Base-by-base conservation (phyloP, 2,329 filamentous ascomycete genomes). In the Metarhizium album region DNA sequence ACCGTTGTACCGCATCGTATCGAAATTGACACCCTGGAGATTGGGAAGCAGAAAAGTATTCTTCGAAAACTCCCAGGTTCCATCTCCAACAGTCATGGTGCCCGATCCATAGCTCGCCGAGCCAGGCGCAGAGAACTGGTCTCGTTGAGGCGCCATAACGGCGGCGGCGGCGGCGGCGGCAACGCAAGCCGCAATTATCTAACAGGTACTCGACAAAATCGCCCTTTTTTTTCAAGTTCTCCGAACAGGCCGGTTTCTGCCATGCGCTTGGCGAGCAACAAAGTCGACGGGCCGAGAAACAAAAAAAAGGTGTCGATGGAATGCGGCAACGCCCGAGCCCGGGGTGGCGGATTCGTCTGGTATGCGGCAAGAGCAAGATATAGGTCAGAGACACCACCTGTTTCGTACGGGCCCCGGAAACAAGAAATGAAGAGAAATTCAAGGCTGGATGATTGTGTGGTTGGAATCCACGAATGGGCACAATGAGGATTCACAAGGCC, bases 1-100 rank as follows among this genome's bases (percentile, higher is more conserved):
- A 88, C 86, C 87, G 77, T 93, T 93, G 69, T 89, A 90, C 64
- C 78, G 82, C 82, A 87, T 90, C 5, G 87, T 90, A 47, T 84
- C 84, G 64, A 88, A 87, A 63, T 90, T 87, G 56, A 88, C 68
- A 8, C 86, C 86, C 59, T 83, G 74, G 45, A 93, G 70, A 61
- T 90, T 90, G 35, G 87, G 87, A 48, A 93, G 70, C 49, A 93
- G 70, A 64, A 91, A 93, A 18, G 79, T 82, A 62, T 90, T 88
- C 63, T 84, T 84, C 53, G 76, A 74, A 52, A 84, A 84, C 60
- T 90, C 84, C 87, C 87, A 93, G 33, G 87, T 91, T 22, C 87
- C 87, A 64, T 91, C 87, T 55, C 87, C 87, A 16, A 91, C 86
- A 50, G 73, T 75, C 75, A 90, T 74, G n/a, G 82, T 87, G 61